Evolutionary conservation across 371 early-diverging fungal species (phyloP), one percentile per base, ranked within the genome.

Genomic region (Mortierella sp.): DNA sequence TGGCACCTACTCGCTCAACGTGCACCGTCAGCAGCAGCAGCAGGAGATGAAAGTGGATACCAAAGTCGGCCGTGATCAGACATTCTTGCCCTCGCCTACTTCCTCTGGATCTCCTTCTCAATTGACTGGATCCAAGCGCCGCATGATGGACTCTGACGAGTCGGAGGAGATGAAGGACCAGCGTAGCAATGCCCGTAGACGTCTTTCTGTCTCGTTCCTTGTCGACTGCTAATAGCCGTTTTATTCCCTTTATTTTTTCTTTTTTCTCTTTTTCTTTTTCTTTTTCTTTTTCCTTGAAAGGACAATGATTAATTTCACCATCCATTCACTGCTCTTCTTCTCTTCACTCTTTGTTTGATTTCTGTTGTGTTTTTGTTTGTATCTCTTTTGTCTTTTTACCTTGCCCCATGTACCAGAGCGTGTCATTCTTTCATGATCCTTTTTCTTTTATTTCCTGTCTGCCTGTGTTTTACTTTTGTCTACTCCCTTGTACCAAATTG

Each of bases 161-260:
- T 68, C 70, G 48, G 71, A 79, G 11, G 72, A 72, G 44, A 31
- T 54, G n/a, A 52, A 71, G 45, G 80, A 83, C 4, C 65, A 72
- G 71, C 80, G 76, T 45, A 80, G 74, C 74, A 19, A 63, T 19
- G 75, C 78, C 65, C 84, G 81, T 26, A 77, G 84, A 75, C 84
- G 84, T 55, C 72, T 84, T 24, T 81, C 81, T 54, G 84, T 84
- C 4, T 84, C 84, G 1, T 84, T 84, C 75, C 42, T 84, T 42
- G 84, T 84, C 28, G 84, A 84, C 63, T 84, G 84, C 79, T 76
- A 81, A 71, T 24, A n/a, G 31, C 28, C 19, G 42, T 72, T 28
- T 48, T 71, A n/a, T n/a, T n/a, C n/a, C 70, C 38, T 75, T 58
- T 75, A 52, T 10, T 65, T 65, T 75, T 55, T 52, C 34, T 65